Evolutionary conservation across 306 rosid species (phyloP).

Genomic region (Quercus robur): DNA sequence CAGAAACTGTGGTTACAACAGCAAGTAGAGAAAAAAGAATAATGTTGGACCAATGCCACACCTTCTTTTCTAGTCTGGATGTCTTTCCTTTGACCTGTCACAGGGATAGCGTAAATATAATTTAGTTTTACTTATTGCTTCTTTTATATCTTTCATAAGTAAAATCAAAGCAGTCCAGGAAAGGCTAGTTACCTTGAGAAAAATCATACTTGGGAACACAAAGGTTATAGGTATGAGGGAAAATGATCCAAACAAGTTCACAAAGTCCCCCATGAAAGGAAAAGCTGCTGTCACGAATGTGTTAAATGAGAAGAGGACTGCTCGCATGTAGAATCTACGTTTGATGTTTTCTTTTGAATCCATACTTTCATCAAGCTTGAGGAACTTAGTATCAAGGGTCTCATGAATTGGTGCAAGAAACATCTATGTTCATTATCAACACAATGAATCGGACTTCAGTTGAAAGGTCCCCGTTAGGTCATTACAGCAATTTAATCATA

Average conservation of each 20-base stretch:
- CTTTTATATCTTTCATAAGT: not conserved
- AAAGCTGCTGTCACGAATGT: constrained; percentile 47
- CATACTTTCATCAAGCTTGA: constrained; percentile 32
- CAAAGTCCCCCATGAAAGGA: constrained; percentile 63
- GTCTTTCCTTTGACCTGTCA: constrained; percentile 48
- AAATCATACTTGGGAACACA: constrained; percentile 57
- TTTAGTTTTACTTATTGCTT: not conserved
- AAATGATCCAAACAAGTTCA: constrained; percentile 51
- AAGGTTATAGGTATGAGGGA: constrained; percentile 53
- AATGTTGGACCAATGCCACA: constrained; percentile 60
- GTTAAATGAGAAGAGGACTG: constrained; percentile 32
- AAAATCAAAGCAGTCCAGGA: not conserved
- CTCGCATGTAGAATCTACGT: constrained; percentile 33
- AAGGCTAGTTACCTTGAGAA: constrained; percentile 39
- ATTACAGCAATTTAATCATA: no score
- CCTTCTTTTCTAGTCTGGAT: constrained; percentile 35
- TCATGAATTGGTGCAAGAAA: constrained; percentile 52
- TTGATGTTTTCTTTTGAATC: constrained; percentile 37
- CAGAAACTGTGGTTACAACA: constrained; percentile 43
- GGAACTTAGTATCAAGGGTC: constrained; percentile 43
- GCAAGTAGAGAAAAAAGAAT: constrained; percentile 33
- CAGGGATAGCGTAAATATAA: not conserved
- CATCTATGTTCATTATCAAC: constrained; percentile 25
- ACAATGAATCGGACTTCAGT: no score
- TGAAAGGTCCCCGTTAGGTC: no score